Evolutionary conservation across 495 filamentous ascomycete species (phyloP), one percentile per base, ranked within the genome.

Genomic region (Rhizodiscina lignyota): DNA sequence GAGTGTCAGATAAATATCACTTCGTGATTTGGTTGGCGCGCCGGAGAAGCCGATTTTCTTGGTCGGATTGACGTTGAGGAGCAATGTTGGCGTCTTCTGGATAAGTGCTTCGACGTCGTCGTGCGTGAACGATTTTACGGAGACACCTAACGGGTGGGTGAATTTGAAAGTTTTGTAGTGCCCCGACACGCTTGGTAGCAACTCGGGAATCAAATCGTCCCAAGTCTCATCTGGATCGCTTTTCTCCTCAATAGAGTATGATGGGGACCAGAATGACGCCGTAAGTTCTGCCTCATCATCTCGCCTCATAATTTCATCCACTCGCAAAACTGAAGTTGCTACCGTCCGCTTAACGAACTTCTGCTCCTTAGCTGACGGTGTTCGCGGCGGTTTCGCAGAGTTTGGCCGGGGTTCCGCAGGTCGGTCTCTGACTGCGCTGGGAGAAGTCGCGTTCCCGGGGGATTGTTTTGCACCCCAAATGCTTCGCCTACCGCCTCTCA

Each of bases 1-100:
- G 34, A 99, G 53, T 0, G 83, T 92, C 17, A 99, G 52, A 51
- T 96, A 99, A 32, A 99, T 94, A 50, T 99, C 89, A 10, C 82
- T 92, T 42, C 89, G 61, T 5, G 83, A 67, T 46, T 80, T 81
- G 0, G 79, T 82, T 1, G 89, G 89, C 5, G 84, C 86, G 15
- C 85, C 85, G 2, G 89, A 77, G 56, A 99, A 99, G n/a, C 84
- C 87, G 47, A 94, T 84, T 52, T 87, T 84, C 42, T 66, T 70
- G 4, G 85, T 87, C 44, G 75, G 76, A 40, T 66, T 66, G 38
- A 94, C 69, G 28, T 75, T 72, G 36, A 91, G 81, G 23, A 96
- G 70, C 4, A 91, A 59, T 0, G 89, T 96, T 5, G 87, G 91
- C 11, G 86, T 94, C 30, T 75, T 70, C 40, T 76, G 76, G 39